A percentile compares a stretch with the other conserved stretches of the same genome.
phyloP scores from a whole-genome alignment of 108 stramenopile species.

The Nitzschia palea region DNA sequence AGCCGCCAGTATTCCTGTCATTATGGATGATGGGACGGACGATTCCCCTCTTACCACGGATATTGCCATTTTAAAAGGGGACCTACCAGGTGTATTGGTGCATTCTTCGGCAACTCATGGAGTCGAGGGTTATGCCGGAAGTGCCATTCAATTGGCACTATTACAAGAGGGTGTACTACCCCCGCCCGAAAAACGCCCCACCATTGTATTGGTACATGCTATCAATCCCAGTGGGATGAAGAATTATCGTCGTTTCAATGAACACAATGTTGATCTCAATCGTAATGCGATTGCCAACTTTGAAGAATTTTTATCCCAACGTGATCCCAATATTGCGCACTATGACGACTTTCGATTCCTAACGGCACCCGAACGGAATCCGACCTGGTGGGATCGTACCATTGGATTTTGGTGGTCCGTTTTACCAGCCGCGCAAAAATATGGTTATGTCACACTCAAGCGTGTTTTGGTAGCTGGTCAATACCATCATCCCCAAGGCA shows the following conservation, averaged over 20 bases:
- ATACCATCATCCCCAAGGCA: conserved; percentile 66
- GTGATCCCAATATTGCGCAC: conserved; percentile 57
- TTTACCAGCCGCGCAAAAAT: conserved; percentile 13
- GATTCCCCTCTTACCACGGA: conserved; percentile 37
- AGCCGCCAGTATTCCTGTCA: neutral
- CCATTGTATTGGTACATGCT: conserved; percentile 78
- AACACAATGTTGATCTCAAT: conserved; percentile 86
- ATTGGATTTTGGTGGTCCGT: conserved; percentile 16
- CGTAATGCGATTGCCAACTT: conserved; percentile 65
- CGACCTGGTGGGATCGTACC: conserved; percentile 30
- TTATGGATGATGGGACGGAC: conserved; percentile 10
- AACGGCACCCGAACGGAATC: conserved; percentile 1
- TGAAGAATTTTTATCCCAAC: conserved; percentile 25
- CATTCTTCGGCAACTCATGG: conserved; percentile 79
- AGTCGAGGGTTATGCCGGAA: conserved; percentile 83
- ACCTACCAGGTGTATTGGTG: conserved; percentile 39
- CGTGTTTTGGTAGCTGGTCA: conserved; percentile 72
- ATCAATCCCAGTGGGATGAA: conserved; percentile 85
- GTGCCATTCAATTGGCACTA: conserved; percentile 71
- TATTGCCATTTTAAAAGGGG: conserved; percentile 46
- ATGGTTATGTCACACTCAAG: conserved; percentile 58
- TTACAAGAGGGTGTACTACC: conserved; percentile 24
- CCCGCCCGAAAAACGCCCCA: conserved; percentile 24
- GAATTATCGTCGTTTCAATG: conserved; percentile 71
- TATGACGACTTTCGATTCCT: conserved; percentile 58